phyloP scores from a whole-genome alignment of 306 rosid species.

The Castanea mollissima region DNA sequence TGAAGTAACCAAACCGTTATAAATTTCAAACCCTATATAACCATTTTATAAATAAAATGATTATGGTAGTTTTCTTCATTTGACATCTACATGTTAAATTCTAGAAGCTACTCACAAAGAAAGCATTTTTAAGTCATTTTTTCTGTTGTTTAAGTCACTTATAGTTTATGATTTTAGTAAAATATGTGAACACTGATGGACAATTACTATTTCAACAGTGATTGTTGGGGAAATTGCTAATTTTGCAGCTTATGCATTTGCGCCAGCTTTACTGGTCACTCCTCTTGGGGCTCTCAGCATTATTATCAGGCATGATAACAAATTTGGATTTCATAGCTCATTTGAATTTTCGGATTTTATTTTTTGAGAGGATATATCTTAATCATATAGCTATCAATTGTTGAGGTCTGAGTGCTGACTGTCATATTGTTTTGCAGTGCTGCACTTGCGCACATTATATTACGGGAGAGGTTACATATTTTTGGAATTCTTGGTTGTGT shows the following conservation, averaged over 20 bases:
- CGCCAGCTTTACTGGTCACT: slow-evolving; percentile 96
- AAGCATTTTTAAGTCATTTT: not conserved
- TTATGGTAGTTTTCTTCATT: not conserved
- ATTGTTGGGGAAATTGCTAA: slow-evolving; percentile 97
- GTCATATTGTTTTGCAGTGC: slow-evolving; percentile 69
- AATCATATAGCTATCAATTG: not conserved
- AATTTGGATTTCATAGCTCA: too few species aligned
- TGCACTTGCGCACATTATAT: slow-evolving; percentile 91
- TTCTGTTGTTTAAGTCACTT: slow-evolving; percentile 12
- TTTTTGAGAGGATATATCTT: too few species aligned
- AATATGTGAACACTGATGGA: slow-evolving; percentile 23
- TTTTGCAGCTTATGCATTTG: slow-evolving; percentile 99
- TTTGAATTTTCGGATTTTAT: too few species aligned
- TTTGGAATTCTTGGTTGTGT: slow-evolving; percentile 96
- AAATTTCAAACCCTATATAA: not conserved
- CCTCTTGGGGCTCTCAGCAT: slow-evolving; percentile 99
- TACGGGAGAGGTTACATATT: slow-evolving; percentile 84
- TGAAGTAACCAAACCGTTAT: not conserved
- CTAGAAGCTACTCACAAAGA: not conserved
- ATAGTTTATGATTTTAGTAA: slow-evolving; percentile 4
- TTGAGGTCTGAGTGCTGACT: slow-evolving; percentile 41
- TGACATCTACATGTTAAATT: not conserved
- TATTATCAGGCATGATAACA: slow-evolving; percentile 78
- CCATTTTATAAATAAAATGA: not conserved
- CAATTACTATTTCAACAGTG: slow-evolving; percentile 63